Evolutionary conservation across 208 protist genomes (phyloP), one percentile per base, ranked within the genome.

Genomic region (Leishmania amazonensis): DNA sequence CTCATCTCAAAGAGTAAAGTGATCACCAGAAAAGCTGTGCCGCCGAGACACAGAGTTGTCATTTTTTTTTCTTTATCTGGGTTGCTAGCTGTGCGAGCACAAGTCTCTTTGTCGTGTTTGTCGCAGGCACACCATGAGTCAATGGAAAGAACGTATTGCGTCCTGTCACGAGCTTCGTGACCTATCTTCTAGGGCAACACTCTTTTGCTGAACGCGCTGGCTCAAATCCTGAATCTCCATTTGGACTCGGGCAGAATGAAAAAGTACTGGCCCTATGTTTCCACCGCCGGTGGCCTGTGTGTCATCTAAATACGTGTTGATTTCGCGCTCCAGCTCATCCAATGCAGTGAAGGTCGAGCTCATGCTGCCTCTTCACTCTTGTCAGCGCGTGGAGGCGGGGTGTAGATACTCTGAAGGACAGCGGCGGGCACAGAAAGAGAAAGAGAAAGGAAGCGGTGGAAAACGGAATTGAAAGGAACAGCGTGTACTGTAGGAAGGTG

Each of bases 191-290:
- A 85, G 53, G 0, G 54, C 21, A 62, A 89, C 40, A 28, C 78
- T 80, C 57, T 84, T 84, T 51, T 86, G 65, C 13, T 80, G 45
- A 6, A 81, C 78, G 15, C 76, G 76, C 47, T 85, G 85, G 24
- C 79, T 80, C 3, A 89, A 62, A 40, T 83, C 79, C 0, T 84
- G 58, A 57, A 89, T 58, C 51, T 86, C 74, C 70, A 75, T 71
- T 76, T 91, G 85, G 5, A 88, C 57, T 42, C 73, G 47, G 0
- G 79, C 45, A 38, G 62, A 81, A 31, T 76, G 68, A 28, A 83
- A 79, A 24, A 91, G 49, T 28, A 87, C 81, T 58, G 53, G 64
- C 0, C 67, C 53, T n/a, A 62, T 21, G 67, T 90, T 81, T 42
- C 77, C 81, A 65, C 7, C 31, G 4, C 84, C 85, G 9, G 65